These are phyloP conservation scores for Capronia epimyces DNA, from an alignment of 2,329 filamentous ascomycete genomes.

Conservation along the genomic window DNA sequence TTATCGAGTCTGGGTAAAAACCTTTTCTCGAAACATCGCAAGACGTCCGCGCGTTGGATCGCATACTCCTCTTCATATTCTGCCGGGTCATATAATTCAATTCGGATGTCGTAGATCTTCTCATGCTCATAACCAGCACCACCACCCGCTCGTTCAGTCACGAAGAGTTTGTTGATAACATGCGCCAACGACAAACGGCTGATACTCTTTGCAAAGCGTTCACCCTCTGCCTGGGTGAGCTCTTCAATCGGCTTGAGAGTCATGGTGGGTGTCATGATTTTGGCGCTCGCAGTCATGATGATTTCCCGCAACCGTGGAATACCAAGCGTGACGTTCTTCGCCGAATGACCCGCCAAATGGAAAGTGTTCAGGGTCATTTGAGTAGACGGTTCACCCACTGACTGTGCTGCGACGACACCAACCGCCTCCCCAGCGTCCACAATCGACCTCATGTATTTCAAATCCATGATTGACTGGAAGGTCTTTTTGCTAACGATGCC, in stretches of 20 bases:
- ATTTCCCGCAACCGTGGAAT: slow-evolving; percentile 96
- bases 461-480: slow-evolving; percentile 76
- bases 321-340: slow-evolving; percentile 98
- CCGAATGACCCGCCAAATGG: slow-evolving; percentile 96
- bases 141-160: slow-evolving; percentile 72
- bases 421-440: slow-evolving; percentile 95
- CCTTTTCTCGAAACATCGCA: slow-evolving; percentile 71
- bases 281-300: slow-evolving; percentile 88
- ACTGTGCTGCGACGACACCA: slow-evolving; percentile 93
- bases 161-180: slow-evolving; percentile 72
- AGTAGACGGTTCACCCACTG: slow-evolving; percentile 92
- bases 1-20: slow-evolving; percentile 68
- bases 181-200: slow-evolving; percentile 78
- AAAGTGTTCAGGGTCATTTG: slow-evolving; percentile 99
- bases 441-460: slow-evolving; percentile 87
- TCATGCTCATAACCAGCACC: slow-evolving; percentile 64
- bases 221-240: slow-evolving; percentile 61
- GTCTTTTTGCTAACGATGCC: slow-evolving; percentile 59
- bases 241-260: slow-evolving; percentile 72
- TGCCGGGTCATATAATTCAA: slow-evolving; percentile 75
- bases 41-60: slow-evolving; percentile 71
- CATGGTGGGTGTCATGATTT: slow-evolving; percentile 88
- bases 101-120: slow-evolving; percentile 75
- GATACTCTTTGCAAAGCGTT: slow-evolving; percentile 85
- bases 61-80: slow-evolving; percentile 86